These are phyloP conservation scores for Pyrenochaeta sp. DNA, from an alignment of 2,329 filamentous ascomycete species.

Conservation along the genomic window DNA sequence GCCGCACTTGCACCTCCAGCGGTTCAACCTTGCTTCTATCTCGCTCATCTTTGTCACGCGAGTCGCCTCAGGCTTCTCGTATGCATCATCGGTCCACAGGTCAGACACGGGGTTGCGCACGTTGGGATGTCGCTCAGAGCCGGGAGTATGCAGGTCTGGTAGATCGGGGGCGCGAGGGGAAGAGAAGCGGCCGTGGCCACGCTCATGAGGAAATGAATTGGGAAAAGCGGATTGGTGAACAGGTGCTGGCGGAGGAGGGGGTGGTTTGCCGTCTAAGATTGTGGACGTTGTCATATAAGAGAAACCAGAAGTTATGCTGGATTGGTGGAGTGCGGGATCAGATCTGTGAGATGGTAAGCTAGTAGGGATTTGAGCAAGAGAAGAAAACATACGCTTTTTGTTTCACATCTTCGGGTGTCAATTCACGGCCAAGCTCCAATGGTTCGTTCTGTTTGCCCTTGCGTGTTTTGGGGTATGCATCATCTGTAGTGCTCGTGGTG, in stretches of 20 bases:
- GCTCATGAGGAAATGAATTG: not conserved
- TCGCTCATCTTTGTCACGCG: not conserved
- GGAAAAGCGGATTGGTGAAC: constrained; percentile 4
- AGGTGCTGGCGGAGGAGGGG: not conserved
- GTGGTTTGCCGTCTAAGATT: not conserved
- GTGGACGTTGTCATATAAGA: not conserved
- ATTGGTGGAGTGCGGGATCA: not conserved
- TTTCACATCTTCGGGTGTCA: constrained; percentile 4
- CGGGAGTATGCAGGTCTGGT: constrained; percentile 4
- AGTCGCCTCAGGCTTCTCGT: not conserved
- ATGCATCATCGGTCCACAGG: constrained; percentile 14
- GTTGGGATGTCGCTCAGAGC: not conserved
- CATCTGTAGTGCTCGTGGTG: not conserved
- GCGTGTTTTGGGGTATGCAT: not conserved
- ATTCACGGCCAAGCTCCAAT: not conserved
- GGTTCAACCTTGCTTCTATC: not conserved
- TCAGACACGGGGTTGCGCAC: constrained; percentile 12
- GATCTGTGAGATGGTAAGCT: not conserved
- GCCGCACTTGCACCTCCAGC: constrained; percentile 12
- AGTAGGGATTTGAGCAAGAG: not conserved
- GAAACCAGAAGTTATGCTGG: constrained; percentile 6
- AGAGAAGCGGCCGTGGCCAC: constrained; percentile 4
- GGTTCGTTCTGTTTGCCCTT: not conserved
- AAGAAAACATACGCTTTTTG: constrained; percentile 5
- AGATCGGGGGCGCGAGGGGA: constrained; percentile 1